Conservation (phyloP, 2,329 filamentous ascomycete species). For the Exophiala bonariae region DNA sequence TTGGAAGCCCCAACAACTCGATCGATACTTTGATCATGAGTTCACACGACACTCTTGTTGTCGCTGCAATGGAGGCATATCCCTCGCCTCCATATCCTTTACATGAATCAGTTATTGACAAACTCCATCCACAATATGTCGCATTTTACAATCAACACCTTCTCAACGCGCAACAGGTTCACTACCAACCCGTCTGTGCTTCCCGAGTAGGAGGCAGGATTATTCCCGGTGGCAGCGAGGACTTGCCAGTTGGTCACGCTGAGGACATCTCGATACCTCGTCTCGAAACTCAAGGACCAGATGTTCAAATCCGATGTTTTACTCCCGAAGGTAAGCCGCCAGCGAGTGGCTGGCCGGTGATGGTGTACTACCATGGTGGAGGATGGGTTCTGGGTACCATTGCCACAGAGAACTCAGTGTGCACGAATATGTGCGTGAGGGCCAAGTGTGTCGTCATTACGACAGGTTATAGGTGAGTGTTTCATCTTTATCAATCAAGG, state of each 20-base stretch:
- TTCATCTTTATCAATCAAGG: too few relatives aligned
- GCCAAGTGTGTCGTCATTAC: neutral
- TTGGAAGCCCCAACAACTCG: too few relatives aligned
- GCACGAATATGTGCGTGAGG: slow-evolving; percentile 53
- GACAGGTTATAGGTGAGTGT: neutral
- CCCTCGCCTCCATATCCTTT: slow-evolving; percentile 47
- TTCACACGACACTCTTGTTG: too few relatives aligned
- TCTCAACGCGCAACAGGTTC: slow-evolving; percentile 54
- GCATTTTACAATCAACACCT: slow-evolving; percentile 54
- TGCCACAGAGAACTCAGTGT: slow-evolving; percentile 58
- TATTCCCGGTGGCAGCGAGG: slow-evolving; percentile 54
- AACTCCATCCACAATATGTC: slow-evolving; percentile 51
- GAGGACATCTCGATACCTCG: slow-evolving; percentile 47
- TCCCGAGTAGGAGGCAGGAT: slow-evolving; percentile 54
- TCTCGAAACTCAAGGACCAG: slow-evolving; percentile 47
- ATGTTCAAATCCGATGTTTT: slow-evolving; percentile 51
- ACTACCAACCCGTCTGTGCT: slow-evolving; percentile 53
- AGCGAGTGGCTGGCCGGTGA: slow-evolving; percentile 52
- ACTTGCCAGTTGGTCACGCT: slow-evolving; percentile 48
- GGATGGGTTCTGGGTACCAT: slow-evolving; percentile 61
- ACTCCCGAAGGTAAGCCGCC: slow-evolving; percentile 49
- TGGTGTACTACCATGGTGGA: slow-evolving; percentile 59
- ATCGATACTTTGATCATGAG: too few relatives aligned
- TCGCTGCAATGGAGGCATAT: too few relatives aligned
- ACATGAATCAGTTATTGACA: slow-evolving; percentile 47